A percentile compares a stretch with the other conserved stretches of the same genome.
Conservation (phyloP, 2,329 filamentous ascomycete genomes). For the Ceratocystis variospora region DNA sequence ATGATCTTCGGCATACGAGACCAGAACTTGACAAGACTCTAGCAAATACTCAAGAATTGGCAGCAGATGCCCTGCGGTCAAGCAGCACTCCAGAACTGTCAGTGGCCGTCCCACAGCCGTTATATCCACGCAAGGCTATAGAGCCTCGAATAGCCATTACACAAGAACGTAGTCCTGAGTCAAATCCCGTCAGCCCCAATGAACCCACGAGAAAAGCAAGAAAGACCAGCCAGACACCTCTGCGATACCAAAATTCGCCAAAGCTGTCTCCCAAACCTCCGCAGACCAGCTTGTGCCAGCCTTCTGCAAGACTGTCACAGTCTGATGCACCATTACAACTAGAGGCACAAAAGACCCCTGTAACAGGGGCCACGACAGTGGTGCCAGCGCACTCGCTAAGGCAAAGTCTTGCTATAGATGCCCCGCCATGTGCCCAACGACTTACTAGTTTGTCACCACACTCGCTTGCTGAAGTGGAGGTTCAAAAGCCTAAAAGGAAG, state of each 20-base stretch:
- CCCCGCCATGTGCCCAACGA: constrained; percentile 9
- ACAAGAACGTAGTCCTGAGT: neutral
- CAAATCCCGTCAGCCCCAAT: neutral
- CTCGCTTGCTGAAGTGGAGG: neutral
- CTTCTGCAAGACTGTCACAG: neutral
- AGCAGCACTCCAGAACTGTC: neutral
- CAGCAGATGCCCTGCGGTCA: neutral
- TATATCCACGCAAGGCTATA: neutral
- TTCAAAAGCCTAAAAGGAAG: neutral
- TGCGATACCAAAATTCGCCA: neutral
- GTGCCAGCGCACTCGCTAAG: constrained; percentile 4
- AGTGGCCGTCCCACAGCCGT: neutral
- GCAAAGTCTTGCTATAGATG: neutral
- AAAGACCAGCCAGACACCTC: neutral
- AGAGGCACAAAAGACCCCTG: neutral
- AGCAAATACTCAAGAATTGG: neutral
- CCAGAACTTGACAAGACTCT: neutral
- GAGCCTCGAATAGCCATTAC: neutral
- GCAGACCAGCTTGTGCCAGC: neutral
- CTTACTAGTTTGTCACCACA: neutral
- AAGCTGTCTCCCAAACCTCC: neutral
- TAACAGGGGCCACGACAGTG: constrained; percentile 2
- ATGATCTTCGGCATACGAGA: neutral
- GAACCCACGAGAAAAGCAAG: neutral
- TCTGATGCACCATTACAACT: neutral